Conservation (phyloP, 1,284 basidiomycete species). For the Apiotrichum brassicae region DNA sequence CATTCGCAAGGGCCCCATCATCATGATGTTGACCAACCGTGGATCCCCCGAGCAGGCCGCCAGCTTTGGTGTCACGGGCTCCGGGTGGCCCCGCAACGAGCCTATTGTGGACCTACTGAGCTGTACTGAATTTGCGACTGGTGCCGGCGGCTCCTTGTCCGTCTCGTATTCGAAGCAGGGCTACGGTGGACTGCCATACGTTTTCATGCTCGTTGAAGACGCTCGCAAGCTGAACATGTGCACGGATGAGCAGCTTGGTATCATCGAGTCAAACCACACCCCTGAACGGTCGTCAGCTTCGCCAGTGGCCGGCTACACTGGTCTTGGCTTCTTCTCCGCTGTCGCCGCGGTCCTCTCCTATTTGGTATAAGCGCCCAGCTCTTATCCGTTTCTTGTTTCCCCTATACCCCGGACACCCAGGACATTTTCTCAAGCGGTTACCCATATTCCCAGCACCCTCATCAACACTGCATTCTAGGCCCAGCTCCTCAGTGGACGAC, state of each 20-base stretch:
- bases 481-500: too few species aligned
- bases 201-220: conserved; percentile 14
- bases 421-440: too few species aligned
- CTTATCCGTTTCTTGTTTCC: neutral
- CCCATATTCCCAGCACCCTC: too few species aligned
- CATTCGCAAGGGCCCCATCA: conserved; percentile 63
- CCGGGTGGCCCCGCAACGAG: conserved; percentile 35
- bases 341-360: neutral
- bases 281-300: neutral
- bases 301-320: neutral
- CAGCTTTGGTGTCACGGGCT: conserved; percentile 30
- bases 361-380: neutral
- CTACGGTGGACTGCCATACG: conserved; percentile 43
- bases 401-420: too few species aligned
- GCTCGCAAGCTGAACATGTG: conserved; percentile 10
- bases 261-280: neutral
- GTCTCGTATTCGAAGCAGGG: conserved; percentile 38
- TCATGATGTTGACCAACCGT: conserved; percentile 64
- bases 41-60: conserved; percentile 34
- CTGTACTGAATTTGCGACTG: conserved; percentile 35
- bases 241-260: conserved; percentile 9
- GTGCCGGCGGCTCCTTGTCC: conserved; percentile 35
- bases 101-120: conserved; percentile 42
- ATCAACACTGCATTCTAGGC: too few species aligned
- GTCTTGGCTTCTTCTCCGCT: neutral